Conservation (phyloP, 306 rosid genomes). For the Cucurbita pepo region DNA sequence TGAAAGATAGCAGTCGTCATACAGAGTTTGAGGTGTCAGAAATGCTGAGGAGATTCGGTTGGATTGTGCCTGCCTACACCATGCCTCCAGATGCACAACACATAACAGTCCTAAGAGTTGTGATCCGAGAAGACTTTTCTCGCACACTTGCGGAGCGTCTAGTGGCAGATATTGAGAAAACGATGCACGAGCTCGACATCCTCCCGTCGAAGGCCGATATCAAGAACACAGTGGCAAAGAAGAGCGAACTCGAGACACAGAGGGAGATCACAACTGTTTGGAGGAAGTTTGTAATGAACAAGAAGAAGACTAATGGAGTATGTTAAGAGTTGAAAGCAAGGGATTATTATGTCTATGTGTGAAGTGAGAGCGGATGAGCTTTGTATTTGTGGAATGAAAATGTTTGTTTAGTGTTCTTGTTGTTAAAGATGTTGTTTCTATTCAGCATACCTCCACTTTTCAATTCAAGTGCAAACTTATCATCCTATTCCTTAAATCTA, state of each 20-base stretch:
- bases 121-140: constrained; percentile 78
- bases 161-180: constrained; percentile 42
- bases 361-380: neutral
- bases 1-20: constrained; percentile 43
- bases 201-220: constrained; percentile 33
- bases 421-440: neutral
- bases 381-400: neutral
- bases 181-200: constrained; percentile 56
- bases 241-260: constrained; percentile 38
- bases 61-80: constrained; percentile 93
- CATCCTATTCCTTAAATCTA: neutral
- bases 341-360: neutral
- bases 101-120: constrained; percentile 70
- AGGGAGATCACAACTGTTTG: constrained; percentile 63
- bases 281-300: constrained; percentile 65
- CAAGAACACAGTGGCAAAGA: constrained; percentile 18
- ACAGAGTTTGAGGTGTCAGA: constrained; percentile 71
- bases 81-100: constrained; percentile 86
- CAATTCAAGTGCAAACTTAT: neutral
- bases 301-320: constrained; percentile 61
- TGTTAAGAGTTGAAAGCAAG: constrained; percentile 18
- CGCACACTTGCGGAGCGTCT: constrained; percentile 87
- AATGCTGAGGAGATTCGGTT: constrained; percentile 55
- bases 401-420: neutral
- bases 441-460: neutral